These are phyloP conservation scores for Aspergillus wentii DNA, from an alignment of 495 filamentous ascomycete genomes.

Conservation along the genomic window DNA sequence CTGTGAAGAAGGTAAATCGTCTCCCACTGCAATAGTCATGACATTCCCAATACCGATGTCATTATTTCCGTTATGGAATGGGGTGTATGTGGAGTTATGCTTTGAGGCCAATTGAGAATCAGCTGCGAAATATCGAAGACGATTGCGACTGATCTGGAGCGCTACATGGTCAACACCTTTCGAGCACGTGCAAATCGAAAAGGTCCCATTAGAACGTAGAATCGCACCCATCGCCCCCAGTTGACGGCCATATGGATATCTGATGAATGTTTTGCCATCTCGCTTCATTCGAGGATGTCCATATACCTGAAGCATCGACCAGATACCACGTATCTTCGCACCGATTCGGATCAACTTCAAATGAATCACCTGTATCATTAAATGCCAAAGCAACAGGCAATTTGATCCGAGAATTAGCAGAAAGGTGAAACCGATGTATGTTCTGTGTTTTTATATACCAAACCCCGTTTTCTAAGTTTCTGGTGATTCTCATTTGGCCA, in stretches of 20 bases:
- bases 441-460: constrained; percentile 37
- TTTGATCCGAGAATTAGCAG: neutral
- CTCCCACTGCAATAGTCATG: constrained; percentile 23
- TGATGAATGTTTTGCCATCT: constrained; percentile 21
- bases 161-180: constrained; percentile 26
- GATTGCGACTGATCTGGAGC: constrained; percentile 53
- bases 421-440: constrained; percentile 34
- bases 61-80: neutral
- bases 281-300: constrained; percentile 9
- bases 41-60: constrained; percentile 21
- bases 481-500: constrained; percentile 29
- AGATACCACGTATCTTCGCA: constrained; percentile 10
- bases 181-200: constrained; percentile 36
- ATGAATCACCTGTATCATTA: constrained; percentile 12
- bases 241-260: constrained; percentile 39
- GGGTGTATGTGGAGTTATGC: constrained; percentile 3
- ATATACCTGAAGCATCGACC: constrained; percentile 11
- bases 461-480: constrained; percentile 3
- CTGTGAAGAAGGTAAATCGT: constrained; percentile 6
- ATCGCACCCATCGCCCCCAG: constrained; percentile 49
- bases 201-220: constrained; percentile 36
- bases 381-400: constrained; percentile 17
- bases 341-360: constrained; percentile 5
- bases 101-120: constrained; percentile 44
- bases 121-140: constrained; percentile 55